phyloP scores from a whole-genome alignment of 208 protist species.

The Trypanosoma conorhini region DNA sequence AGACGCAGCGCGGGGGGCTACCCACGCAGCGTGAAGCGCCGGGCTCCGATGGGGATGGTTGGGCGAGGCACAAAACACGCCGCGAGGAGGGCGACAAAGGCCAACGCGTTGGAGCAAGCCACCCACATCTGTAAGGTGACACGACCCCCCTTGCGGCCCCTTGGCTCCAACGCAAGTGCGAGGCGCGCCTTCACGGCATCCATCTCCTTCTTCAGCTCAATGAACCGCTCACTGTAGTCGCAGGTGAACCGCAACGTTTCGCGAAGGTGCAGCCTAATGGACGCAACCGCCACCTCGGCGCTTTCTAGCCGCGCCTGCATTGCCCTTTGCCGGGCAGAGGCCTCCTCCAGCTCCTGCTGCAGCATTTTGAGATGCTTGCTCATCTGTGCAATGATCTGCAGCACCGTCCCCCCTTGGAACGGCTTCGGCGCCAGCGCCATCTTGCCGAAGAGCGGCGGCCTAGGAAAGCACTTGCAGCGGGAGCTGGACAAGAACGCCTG shows the following conservation, averaged over 20 bases:
- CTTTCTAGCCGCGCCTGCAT: constrained; percentile 6
- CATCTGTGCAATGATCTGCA: constrained; percentile 32
- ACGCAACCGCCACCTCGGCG: background rate
- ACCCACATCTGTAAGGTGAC: constrained; percentile 18
- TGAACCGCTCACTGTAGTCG: constrained; percentile 24
- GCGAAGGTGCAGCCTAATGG: constrained; percentile 11
- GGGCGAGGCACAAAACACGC: constrained; percentile 3
- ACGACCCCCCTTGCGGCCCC: background rate
- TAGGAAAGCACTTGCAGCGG: constrained; percentile 4
- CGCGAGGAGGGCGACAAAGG: constrained; percentile 15
- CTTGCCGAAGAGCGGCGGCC: background rate
- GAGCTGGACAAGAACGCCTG: background rate
- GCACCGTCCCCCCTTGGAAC: constrained; percentile 10
- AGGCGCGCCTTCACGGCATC: constrained; percentile 25
- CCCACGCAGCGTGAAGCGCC: background rate
- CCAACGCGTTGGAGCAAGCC: constrained; percentile 16
- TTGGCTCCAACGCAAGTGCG: background rate
- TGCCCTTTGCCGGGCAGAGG: background rate
- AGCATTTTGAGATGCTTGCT: constrained; percentile 31
- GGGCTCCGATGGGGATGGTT: background rate
- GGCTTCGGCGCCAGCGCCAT: constrained; percentile 10
- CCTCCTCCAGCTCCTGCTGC: constrained; percentile 27
- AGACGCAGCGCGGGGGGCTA: background rate
- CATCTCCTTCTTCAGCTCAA: constrained; percentile 23
- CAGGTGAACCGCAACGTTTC: background rate